These are phyloP conservation scores for Neurospora sp. DNA, from an alignment of 495 filamentous ascomycete species.

Conservation along the genomic window DNA sequence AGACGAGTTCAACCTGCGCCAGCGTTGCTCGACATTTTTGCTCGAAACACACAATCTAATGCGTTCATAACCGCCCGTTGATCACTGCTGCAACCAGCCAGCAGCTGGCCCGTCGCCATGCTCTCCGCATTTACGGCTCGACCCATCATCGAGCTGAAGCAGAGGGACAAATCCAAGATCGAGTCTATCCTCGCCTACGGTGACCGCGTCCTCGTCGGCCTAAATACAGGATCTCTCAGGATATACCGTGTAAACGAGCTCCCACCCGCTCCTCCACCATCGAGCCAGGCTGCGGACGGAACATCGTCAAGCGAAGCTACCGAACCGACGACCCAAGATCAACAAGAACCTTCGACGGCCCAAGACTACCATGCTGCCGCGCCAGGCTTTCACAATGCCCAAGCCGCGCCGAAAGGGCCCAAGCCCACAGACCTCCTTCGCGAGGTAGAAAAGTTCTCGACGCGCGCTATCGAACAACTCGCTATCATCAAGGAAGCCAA, in stretches of 20 bases:
- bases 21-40: neutral
- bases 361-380: neutral
- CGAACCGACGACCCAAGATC: neutral
- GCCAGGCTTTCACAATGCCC: slow-evolving; percentile 16
- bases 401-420: slow-evolving; percentile 13
- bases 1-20: neutral
- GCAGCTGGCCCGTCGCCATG: slow-evolving; percentile 50
- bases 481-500: slow-evolving; percentile 91
- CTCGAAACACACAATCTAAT: slow-evolving; percentile 6
- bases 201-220: slow-evolving; percentile 84
- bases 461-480: slow-evolving; percentile 79
- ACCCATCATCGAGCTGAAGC: slow-evolving; percentile 91
- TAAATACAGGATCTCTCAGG: slow-evolving; percentile 80
- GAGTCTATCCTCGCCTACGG: slow-evolving; percentile 88
- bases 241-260: slow-evolving; percentile 80
- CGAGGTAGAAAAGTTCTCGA: slow-evolving; percentile 89
- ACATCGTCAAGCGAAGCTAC: slow-evolving; percentile 7
- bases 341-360: neutral
- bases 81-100: neutral
- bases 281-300: slow-evolving; percentile 18
- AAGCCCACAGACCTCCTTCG: slow-evolving; percentile 76
- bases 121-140: slow-evolving; percentile 95
- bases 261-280: slow-evolving; percentile 5
- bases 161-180: slow-evolving; percentile 89
- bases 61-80: slow-evolving; percentile 10